Conservation (phyloP, 2,329 filamentous ascomycete species). For the Fonsecaea nubica region DNA sequence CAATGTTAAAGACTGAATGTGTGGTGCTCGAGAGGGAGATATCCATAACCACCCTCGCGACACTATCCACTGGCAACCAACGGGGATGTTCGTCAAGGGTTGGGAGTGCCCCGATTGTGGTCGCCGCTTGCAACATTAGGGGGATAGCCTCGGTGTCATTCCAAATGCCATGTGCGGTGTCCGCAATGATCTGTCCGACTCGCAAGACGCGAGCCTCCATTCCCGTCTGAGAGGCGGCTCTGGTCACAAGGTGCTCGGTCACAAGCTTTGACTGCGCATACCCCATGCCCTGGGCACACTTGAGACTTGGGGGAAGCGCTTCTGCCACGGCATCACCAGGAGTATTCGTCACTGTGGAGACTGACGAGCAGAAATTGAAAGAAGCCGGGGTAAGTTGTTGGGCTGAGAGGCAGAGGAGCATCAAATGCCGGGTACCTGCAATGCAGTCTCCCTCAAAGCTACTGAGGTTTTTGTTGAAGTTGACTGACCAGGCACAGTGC, state of each 20-base stretch:
- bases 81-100: constrained; percentile 51
- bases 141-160: constrained; percentile 61
- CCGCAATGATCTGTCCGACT: constrained; percentile 60
- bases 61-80: constrained; percentile 55
- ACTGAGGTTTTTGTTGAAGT: constrained; percentile 64
- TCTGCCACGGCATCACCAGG: constrained; percentile 19
- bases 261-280: constrained; percentile 66
- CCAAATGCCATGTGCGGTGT: constrained; percentile 57
- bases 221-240: constrained; percentile 33
- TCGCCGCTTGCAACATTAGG: constrained; percentile 55
- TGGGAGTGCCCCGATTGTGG: constrained; percentile 55
- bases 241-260: constrained; percentile 58
- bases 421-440: constrained; percentile 37
- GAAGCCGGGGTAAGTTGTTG: constrained; percentile 45
- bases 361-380: constrained; percentile 61
- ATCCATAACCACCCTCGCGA: constrained; percentile 43
- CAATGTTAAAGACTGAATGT: constrained; percentile 57
- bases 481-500: constrained; percentile 70
- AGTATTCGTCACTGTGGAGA: constrained; percentile 47
- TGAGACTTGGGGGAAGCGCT: constrained; percentile 24
- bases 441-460: constrained; percentile 61
- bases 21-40: constrained; percentile 42
- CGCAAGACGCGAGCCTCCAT: constrained; percentile 53
- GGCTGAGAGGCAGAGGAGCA: constrained; percentile 47
- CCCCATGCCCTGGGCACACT: constrained; percentile 49